Evolutionary conservation across 352 stramenopile genomes (phyloP).

Genomic region (Globisporangium paroecandrum): DNA sequence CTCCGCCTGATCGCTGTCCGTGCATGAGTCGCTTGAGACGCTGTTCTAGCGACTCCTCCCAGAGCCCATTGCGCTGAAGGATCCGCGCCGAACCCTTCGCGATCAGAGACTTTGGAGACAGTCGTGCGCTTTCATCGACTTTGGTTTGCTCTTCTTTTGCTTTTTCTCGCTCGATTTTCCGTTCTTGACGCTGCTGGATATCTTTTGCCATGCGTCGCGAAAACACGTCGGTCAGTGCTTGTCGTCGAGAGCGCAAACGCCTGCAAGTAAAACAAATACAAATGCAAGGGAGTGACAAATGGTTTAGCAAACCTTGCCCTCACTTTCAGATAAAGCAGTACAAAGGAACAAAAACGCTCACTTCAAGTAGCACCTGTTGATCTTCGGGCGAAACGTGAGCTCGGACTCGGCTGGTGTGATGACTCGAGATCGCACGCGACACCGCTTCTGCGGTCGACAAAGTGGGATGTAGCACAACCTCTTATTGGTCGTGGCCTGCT

Average conservation of each 20-base stretch:
- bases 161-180: constrained; percentile 22
- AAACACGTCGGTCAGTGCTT: constrained; percentile 20
- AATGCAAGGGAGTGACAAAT: neutral
- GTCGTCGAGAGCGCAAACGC: neutral
- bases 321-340: neutral
- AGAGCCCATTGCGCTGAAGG: constrained; percentile 51
- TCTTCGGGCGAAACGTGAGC: constrained; percentile 50
- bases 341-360: neutral
- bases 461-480: constrained; percentile 16
- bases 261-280: constrained; percentile 3
- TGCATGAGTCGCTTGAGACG: constrained; percentile 31
- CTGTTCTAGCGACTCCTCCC: constrained; percentile 35
- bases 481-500: neutral
- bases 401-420: constrained; percentile 30
- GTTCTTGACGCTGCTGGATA: constrained; percentile 31
- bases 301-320: neutral
- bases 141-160: constrained; percentile 21
- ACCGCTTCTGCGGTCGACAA: constrained; percentile 14
- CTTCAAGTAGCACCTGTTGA: constrained; percentile 35
- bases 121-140: constrained; percentile 10
- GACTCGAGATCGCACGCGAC: constrained; percentile 14
- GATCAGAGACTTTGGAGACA: constrained; percentile 25
- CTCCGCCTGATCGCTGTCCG: neutral
- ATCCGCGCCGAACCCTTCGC: constrained; percentile 49
- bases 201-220: constrained; percentile 43